Conservation (phyloP, 1,139 yeast genomes). For the Saccharomyces pastorianus region DNA sequence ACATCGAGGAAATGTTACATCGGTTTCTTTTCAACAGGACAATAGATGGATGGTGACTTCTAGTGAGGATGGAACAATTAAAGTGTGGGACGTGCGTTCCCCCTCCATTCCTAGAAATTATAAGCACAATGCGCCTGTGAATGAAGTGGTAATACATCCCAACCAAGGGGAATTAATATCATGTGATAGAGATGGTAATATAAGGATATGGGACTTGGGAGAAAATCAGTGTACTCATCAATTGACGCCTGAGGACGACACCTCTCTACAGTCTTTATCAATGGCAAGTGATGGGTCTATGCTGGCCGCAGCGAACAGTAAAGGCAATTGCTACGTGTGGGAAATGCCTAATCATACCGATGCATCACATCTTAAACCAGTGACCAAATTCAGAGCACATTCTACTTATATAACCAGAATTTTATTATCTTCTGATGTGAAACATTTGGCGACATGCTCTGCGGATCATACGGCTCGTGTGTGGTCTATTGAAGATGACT, state of each 20-base stretch:
- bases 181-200: conserved; percentile 93
- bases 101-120: conserved; percentile 89
- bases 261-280: conserved; percentile 79
- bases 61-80: conserved; percentile 93
- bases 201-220: conserved; percentile 95
- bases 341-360: conserved; percentile 80
- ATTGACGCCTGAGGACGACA: conserved; percentile 86
- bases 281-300: conserved; percentile 94
- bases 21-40: conserved; percentile 86
- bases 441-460: conserved; percentile 92
- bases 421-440: conserved; percentile 81
- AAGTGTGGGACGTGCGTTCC: conserved; percentile 94
- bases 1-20: conserved; percentile 84
- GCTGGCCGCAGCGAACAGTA: conserved; percentile 92
- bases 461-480: conserved; percentile 95
- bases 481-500: conserved; percentile 84
- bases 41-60: conserved; percentile 96
- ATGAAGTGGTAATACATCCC: conserved; percentile 95
- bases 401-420: conserved; percentile 86
- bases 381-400: conserved; percentile 83
- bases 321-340: conserved; percentile 96
- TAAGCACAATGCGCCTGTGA: conserved; percentile 85
- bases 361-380: conserved; percentile 74
- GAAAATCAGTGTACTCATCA: conserved; percentile 94
- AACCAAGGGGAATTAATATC: conserved; percentile 93